These are phyloP conservation scores for Starmera amethionina DNA, from an alignment of 805 yeast species.

Conservation along the genomic window DNA sequence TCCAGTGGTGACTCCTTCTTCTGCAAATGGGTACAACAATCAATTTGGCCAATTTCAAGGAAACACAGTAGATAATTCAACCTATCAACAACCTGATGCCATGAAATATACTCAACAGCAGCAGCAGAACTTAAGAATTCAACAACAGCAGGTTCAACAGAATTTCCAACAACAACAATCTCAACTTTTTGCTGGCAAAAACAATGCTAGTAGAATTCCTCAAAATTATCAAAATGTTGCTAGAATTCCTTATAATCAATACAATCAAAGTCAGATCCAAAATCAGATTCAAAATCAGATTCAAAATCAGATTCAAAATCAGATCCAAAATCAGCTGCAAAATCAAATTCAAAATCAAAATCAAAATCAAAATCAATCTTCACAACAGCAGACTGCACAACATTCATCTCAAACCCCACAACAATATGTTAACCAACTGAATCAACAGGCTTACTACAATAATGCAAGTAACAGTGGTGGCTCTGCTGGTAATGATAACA, in stretches of 20 bases:
- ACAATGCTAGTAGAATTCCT: slow-evolving; percentile 7
- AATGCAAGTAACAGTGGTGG: background rate
- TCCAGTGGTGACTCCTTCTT: background rate
- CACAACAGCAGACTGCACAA: background rate
- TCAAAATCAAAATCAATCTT: slow-evolving; percentile 1
- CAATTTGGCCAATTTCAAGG: slow-evolving; percentile 3
- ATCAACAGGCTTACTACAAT: too few species aligned
- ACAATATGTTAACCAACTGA: background rate
- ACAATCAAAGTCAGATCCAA: slow-evolving; percentile 14
- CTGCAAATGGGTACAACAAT: background rate
- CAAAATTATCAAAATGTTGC: slow-evolving; percentile 18
- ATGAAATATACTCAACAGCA: slow-evolving; percentile 17
- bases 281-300: slow-evolving; percentile 2
- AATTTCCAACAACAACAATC: slow-evolving; percentile 18
- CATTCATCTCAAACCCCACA: slow-evolving; percentile 1
- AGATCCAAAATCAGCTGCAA: background rate
- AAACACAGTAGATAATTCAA: slow-evolving; percentile 3
- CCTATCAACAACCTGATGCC: slow-evolving; percentile 11
- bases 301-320: background rate
- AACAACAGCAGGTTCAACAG: slow-evolving; percentile 15
- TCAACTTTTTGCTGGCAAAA: slow-evolving; percentile 17
- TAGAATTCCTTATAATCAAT: slow-evolving; percentile 19
- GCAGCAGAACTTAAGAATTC: too few species aligned
- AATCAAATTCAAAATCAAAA: slow-evolving; percentile 1
- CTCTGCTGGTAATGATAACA: too few species aligned